Base-by-base conservation (phyloP, 768 basidiomycete genomes). In the Xerocomellus amylosporus region DNA sequence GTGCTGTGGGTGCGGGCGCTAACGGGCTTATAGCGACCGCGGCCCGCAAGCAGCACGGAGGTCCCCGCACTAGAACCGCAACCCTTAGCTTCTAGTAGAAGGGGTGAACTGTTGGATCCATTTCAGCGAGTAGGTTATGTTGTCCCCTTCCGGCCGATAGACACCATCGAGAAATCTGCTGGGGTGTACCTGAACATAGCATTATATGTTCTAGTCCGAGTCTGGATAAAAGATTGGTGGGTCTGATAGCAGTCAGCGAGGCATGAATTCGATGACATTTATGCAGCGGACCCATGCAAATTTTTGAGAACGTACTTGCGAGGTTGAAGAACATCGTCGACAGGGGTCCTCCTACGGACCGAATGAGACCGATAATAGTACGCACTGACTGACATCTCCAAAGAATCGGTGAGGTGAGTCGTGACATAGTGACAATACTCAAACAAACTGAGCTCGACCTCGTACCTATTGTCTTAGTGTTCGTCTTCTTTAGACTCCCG, bases 1-100 rank as follows among this genome's bases (percentile, higher is more conserved):
- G 19, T 19, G 2, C 8, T 60, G 61, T 62, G 61, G 58, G 61
- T 13, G 62, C 58, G 15, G 54, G 58, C 61, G 54, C 58, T 15
- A 20, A 59, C 1, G 1, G 33, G 22, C 15, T 22, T 20, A 20
- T 57, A n/a, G 33, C 38, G 28, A 45, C 47, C 15, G 38, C 30
- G 41, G 40, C 22, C 31, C n/a, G n/a, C n/a, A n/a, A n/a, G n/a
- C n/a, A n/a, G n/a, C n/a, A n/a, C n/a, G n/a, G n/a, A 41, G 4
- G 19, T 37, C 15, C 26, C 57, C 62, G 38, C 33, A 50, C 53
- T 64, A 34, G 30, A 51, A 39, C 52, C 58, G 31, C 40, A n/a
- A 26, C 31, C 10, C 14, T 24, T 22, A 38, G 15, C 37, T 0
- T 42, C 24, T 9, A 26, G 22, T 28, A 14, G 4, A 34, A n/a